These are phyloP conservation scores for Colletotrichum neosansevieriae DNA, from an alignment of 2,329 filamentous ascomycete species.

Conservation along the genomic window DNA sequence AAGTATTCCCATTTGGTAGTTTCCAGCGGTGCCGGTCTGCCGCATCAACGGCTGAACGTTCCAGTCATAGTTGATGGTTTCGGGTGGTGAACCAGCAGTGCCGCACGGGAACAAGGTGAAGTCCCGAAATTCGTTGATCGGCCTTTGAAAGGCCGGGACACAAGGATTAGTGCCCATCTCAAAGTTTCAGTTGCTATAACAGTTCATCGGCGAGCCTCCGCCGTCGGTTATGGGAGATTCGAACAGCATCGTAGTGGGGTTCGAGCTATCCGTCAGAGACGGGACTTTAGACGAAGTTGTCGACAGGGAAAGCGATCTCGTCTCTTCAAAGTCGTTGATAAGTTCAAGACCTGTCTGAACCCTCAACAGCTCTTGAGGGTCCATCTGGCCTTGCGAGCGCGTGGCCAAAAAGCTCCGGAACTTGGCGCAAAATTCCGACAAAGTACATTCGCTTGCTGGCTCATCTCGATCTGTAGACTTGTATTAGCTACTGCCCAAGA, in stretches of 20 bases:
- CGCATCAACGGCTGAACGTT: background rate
- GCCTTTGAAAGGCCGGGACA: background rate
- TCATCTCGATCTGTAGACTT: background rate
- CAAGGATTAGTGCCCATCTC: background rate
- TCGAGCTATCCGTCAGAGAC: background rate
- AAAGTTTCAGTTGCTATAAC: background rate
- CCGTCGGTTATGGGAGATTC: background rate
- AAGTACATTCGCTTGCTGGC: background rate
- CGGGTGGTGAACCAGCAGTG: background rate
- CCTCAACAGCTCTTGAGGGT: background rate
- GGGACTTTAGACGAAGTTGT: background rate
- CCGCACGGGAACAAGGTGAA: background rate
- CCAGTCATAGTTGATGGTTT: background rate
- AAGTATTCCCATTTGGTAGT: background rate
- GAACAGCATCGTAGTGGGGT: background rate
- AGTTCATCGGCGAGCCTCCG: background rate
- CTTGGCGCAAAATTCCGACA: background rate
- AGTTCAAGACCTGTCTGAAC: background rate
- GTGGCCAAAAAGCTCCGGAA: background rate
- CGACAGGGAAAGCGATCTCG: background rate
- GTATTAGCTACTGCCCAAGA: rapidly evolving
- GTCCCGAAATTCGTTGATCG: background rate
- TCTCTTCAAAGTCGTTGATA: background rate
- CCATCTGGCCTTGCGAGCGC: rapidly evolving
- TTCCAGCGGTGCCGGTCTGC: background rate